phyloP scores from a whole-genome alignment of 1,139 yeast genomes.

The Lizanozyma gosingica region DNA sequence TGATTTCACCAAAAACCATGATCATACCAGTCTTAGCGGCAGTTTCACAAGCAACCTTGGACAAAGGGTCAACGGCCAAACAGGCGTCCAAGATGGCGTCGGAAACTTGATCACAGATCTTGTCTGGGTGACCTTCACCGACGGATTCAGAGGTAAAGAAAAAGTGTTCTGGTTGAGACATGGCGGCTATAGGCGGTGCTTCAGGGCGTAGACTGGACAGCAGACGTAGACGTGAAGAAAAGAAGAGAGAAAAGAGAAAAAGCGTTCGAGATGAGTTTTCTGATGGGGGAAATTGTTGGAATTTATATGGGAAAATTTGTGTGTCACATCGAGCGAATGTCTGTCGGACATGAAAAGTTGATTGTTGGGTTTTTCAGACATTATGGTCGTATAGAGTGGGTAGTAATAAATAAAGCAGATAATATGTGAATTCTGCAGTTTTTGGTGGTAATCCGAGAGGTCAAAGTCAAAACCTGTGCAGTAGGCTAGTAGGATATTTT shows the following conservation, averaged over 20 bases:
- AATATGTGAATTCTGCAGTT: no score
- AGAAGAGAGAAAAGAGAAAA: not conserved
- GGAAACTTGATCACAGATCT: constrained; percentile 98
- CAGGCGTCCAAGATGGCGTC: constrained; percentile 99
- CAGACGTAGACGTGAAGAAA: constrained; percentile 1
- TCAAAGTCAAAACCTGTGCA: no score
- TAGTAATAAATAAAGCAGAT: no score
- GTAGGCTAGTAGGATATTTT: no score
- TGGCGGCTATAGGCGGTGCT: constrained; percentile 10
- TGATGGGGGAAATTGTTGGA: not conserved
- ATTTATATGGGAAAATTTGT: constrained; percentile 1
- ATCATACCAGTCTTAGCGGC: constrained; percentile 99
- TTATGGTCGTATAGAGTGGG: no score
- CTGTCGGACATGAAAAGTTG: not conserved
- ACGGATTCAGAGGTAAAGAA: constrained; percentile 94
- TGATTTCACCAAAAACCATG: constrained; percentile 98
- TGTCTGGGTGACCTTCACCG: constrained; percentile 99
- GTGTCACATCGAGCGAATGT: not conserved
- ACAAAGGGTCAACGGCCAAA: constrained; percentile 88
- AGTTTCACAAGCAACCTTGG: constrained; percentile 99
- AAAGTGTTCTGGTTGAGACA: constrained; percentile 31
- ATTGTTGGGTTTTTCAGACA: no score
- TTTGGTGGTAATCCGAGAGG: no score
- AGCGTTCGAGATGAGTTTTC: not conserved
- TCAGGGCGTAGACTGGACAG: constrained; percentile 2